phyloP scores from a whole-genome alignment of 2,329 filamentous ascomycete species.

The Aspergillus fijiensis region DNA sequence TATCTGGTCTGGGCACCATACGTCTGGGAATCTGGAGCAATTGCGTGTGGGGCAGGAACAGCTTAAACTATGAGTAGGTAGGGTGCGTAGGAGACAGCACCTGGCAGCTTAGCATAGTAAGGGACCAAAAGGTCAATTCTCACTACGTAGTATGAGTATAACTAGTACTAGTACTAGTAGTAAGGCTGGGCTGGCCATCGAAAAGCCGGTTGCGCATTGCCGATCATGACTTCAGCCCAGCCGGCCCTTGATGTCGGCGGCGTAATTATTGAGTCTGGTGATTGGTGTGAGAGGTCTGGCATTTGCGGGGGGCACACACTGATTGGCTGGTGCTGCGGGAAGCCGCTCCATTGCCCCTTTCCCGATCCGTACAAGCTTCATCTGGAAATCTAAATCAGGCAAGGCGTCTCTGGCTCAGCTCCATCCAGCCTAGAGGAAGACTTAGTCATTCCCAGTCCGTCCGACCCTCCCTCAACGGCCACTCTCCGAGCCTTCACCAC shows the following conservation, averaged over 20 bases:
- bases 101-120: too few relatives aligned
- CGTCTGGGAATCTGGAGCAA: neutral
- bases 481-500: neutral
- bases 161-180: neutral
- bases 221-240: conserved; percentile 8
- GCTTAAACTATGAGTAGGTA: neutral
- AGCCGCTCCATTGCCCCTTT: neutral
- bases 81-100: too few relatives aligned
- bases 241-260: conserved; percentile 1
- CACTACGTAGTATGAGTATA: too few relatives aligned
- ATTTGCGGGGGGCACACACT: neutral
- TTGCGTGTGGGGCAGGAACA: neutral
- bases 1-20: too few relatives aligned
- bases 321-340: neutral
- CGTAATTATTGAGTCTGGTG: neutral
- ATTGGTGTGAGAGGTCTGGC: neutral
- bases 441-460: neutral
- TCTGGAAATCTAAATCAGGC: too few relatives aligned
- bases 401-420: neutral
- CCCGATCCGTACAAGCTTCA: neutral
- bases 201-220: neutral
- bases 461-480: neutral
- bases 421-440: too few relatives aligned
- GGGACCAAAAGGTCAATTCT: too few relatives aligned
- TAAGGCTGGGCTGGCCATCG: neutral